phyloP scores from a whole-genome alignment of 2,329 filamentous ascomycete species.

The Nemania sp. region DNA sequence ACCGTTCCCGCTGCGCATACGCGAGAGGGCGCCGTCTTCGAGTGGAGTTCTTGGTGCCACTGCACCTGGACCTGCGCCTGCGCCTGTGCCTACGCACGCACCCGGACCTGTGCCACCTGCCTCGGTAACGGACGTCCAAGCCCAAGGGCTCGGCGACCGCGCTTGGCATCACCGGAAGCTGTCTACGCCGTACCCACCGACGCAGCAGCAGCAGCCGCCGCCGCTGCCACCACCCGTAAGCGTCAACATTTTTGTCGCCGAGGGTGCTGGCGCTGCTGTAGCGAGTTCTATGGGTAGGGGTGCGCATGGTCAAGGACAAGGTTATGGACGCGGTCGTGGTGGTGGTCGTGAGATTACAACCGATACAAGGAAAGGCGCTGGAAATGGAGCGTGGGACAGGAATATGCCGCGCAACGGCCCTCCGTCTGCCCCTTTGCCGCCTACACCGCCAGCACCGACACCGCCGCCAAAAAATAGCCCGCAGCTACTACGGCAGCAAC shows the following conservation, averaged over 20 bases:
- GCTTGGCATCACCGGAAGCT: constrained; percentile 37
- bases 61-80: no score
- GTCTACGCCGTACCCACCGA: constrained; percentile 30
- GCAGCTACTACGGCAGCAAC: no score
- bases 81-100: no score
- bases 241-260: background rate
- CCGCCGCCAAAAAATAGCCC: no score
- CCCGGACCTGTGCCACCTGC: no score
- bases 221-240: background rate
- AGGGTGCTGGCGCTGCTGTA: background rate
- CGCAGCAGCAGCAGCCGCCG: background rate
- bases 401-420: constrained; percentile 22
- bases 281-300: background rate
- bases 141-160: constrained; percentile 34
- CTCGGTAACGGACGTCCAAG: no score
- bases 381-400: background rate
- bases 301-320: no score
- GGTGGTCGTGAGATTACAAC: background rate
- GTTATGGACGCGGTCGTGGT: background rate
- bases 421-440: constrained; percentile 22
- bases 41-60: no score
- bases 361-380: background rate
- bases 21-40: constrained; percentile 5
- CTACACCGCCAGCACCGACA: constrained; percentile 22
- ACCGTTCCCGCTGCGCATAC: background rate